A percentile compares a stretch with the other conserved stretches of the same genome.
Conservation (phyloP, 1,139 yeast species). For the Kazachstania sp. region DNA sequence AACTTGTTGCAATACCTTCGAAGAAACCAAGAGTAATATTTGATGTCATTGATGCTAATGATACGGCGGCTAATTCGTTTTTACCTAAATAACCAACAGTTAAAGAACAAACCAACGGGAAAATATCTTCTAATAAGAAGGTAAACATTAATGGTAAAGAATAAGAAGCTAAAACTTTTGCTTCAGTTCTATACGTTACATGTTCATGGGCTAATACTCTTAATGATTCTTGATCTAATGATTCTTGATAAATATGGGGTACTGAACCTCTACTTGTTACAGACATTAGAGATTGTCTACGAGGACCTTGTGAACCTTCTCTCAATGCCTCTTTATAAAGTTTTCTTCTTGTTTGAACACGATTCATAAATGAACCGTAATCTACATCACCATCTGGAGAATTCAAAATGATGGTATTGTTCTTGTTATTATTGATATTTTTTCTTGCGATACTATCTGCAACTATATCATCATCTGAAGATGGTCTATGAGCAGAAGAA, state of each 20-base stretch:
- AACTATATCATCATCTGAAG: neutral
- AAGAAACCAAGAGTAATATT: slow-evolving; percentile 76
- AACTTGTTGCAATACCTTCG: slow-evolving; percentile 80
- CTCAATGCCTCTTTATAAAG: slow-evolving; percentile 18
- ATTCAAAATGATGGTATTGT: slow-evolving; percentile 5
- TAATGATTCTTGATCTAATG: slow-evolving; percentile 34
- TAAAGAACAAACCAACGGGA: slow-evolving; percentile 60
- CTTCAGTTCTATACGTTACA: slow-evolving; percentile 42
- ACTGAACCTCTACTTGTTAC: slow-evolving; percentile 29
- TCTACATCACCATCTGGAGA: slow-evolving; percentile 21
- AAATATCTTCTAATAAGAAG: slow-evolving; percentile 61
- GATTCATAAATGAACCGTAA: slow-evolving; percentile 36
- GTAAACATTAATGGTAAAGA: slow-evolving; percentile 60
- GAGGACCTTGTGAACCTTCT: slow-evolving; percentile 21
- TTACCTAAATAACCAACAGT: slow-evolving; percentile 71
- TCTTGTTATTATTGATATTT: neutral
- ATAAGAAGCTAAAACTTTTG: slow-evolving; percentile 42
- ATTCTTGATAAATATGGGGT: slow-evolving; percentile 28
- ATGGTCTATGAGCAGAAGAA: slow-evolving; percentile 28
- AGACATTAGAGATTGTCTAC: slow-evolving; percentile 25
- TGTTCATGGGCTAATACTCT: slow-evolving; percentile 38
- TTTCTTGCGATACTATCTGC: neutral
- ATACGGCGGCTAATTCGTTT: slow-evolving; percentile 68
- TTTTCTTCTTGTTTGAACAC: slow-evolving; percentile 24
- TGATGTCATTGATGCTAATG: slow-evolving; percentile 81